Evolutionary conservation across 768 basidiomycete genomes (phyloP).

Genomic region (Hydnomerulius pinastri): DNA sequence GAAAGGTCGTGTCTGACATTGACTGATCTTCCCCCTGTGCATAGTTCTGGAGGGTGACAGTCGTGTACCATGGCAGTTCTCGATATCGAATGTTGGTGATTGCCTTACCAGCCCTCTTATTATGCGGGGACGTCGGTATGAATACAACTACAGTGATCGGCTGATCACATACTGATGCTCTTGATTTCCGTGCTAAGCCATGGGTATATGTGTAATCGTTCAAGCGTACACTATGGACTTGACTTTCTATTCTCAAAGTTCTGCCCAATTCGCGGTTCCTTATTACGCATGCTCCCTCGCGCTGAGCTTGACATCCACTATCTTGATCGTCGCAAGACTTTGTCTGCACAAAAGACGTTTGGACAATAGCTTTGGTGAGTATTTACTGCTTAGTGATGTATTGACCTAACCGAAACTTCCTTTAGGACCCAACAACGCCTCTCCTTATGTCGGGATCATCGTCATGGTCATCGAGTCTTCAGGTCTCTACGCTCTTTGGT

Average conservation of each 20-base stretch:
- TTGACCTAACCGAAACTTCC: neutral
- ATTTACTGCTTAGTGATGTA: neutral
- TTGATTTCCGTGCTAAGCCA: too few species aligned
- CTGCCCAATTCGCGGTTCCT: neutral
- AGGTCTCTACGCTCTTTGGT: constrained; percentile 3
- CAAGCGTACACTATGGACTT: neutral
- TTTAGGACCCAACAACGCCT: neutral
- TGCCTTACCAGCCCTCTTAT: neutral
- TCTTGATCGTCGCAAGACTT: neutral
- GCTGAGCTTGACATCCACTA: neutral
- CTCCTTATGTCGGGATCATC: constrained; percentile 1
- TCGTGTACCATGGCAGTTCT: neutral
- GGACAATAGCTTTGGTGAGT: neutral
- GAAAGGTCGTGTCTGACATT: neutral
- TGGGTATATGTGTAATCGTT: neutral
- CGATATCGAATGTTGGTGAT: neutral
- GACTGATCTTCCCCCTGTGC: neutral
- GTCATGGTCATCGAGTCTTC: constrained; percentile 1
- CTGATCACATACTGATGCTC: too few species aligned
- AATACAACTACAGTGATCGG: too few species aligned
- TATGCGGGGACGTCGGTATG: neutral
- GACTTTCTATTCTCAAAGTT: neutral
- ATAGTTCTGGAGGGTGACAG: neutral
- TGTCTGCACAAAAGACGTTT: neutral
- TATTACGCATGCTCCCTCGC: neutral